Conservation (phyloP, 169 alveolate species). For the Plasmodium inui region DNA sequence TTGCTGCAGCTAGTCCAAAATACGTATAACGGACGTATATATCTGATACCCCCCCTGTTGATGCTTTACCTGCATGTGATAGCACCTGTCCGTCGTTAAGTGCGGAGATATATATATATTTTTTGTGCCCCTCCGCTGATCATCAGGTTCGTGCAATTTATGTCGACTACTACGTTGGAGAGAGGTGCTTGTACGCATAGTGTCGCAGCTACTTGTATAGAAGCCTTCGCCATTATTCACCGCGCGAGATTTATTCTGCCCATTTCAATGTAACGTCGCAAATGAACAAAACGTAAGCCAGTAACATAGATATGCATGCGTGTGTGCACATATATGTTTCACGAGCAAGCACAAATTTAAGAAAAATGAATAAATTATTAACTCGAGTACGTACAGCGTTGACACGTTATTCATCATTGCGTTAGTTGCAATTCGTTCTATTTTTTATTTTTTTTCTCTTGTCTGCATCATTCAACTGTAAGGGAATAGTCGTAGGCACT, state of each 20-base stretch:
- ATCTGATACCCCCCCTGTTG: not conserved
- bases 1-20: not conserved
- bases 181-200: not conserved
- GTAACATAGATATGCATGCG: not conserved
- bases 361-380: not conserved
- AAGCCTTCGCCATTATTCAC: not conserved
- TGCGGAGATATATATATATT: not conserved
- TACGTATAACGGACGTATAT: not conserved
- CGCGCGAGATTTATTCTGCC: not conserved
- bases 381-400: not conserved
- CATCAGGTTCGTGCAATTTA: not conserved
- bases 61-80: not conserved
- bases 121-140: not conserved
- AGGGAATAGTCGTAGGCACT: not conserved
- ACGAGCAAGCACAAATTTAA: not conserved
- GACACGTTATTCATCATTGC: not conserved
- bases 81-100: not conserved
- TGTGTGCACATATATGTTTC: not conserved
- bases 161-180: not conserved
- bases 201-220: not conserved
- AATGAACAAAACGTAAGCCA: not conserved
- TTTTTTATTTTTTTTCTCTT: not conserved
- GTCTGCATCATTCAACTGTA: not conserved
- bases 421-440: not conserved
- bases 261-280: not conserved